Percentiles rank a stretch among this genome's conserved stretches.
Evolutionary conservation across 164 flowering plant species (phyloP).

Genomic region (Stephania yunnanensis): DNA sequence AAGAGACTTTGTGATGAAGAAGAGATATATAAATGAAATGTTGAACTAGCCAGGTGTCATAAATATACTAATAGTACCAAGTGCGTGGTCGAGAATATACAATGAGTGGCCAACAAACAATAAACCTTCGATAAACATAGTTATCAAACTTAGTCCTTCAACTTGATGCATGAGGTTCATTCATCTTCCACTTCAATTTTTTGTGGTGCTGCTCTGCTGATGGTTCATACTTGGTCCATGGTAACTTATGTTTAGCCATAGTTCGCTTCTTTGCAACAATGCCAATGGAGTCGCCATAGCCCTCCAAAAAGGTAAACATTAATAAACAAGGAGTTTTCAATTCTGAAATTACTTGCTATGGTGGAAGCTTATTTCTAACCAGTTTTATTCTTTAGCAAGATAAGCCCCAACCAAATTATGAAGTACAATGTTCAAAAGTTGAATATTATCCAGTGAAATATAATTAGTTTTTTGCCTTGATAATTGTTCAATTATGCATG

Average conservation of each 20-base stretch:
- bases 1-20: too few relatives aligned
- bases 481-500: too few relatives aligned
- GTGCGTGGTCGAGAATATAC: background rate
- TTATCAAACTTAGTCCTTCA: background rate
- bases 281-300: constrained; percentile 44
- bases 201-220: constrained; percentile 21
- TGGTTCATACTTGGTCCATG: constrained; percentile 46
- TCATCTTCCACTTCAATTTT: constrained; percentile 54
- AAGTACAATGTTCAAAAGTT: too few relatives aligned
- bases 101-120: background rate
- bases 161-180: constrained; percentile 35
- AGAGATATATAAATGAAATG: background rate
- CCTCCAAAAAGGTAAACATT: constrained; percentile 29
- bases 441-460: too few relatives aligned
- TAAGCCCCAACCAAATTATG: background rate
- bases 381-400: background rate
- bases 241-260: constrained; percentile 55
- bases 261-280: constrained; percentile 51
- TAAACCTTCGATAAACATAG: background rate
- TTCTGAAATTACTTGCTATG: background rate
- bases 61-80: background rate
- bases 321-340: background rate
- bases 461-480: too few relatives aligned
- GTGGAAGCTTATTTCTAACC: background rate
- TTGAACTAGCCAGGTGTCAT: background rate